Percentiles rank a stretch among this genome's conserved stretches.
These are phyloP conservation scores for Candida oleophila DNA, from an alignment of 805 yeast species.

Conservation along the genomic window DNA sequence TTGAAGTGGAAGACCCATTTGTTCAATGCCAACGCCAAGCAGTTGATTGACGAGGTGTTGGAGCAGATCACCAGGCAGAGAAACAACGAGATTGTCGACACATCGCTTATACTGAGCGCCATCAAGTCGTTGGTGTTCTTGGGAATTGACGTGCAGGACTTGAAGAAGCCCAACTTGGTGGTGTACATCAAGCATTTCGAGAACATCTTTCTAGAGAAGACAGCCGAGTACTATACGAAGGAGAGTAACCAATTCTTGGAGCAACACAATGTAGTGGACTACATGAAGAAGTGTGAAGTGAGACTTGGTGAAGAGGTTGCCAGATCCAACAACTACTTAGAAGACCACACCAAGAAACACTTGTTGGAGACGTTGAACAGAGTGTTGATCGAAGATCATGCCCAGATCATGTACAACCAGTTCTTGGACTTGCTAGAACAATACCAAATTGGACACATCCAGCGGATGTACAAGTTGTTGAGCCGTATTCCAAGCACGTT, in stretches of 20 bases:
- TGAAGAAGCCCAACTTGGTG: slow-evolving; percentile 77
- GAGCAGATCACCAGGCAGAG: slow-evolving; percentile 76
- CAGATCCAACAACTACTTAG: slow-evolving; percentile 75
- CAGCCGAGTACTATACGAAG: slow-evolving; percentile 61
- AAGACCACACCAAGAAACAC: slow-evolving; percentile 78
- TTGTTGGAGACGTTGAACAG: slow-evolving; percentile 74
- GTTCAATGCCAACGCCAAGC: slow-evolving; percentile 64
- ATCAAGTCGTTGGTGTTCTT: slow-evolving; percentile 84
- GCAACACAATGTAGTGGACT: slow-evolving; percentile 83
- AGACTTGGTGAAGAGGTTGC: slow-evolving; percentile 82
- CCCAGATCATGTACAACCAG: slow-evolving; percentile 72
- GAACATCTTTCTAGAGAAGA: slow-evolving; percentile 66
- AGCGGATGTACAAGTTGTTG: slow-evolving; percentile 73
- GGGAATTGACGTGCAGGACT: slow-evolving; percentile 88
- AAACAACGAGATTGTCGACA: slow-evolving; percentile 70
- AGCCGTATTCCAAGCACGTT: slow-evolving; percentile 77
- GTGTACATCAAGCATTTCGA: slow-evolving; percentile 84
- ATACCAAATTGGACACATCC: slow-evolving; percentile 68
- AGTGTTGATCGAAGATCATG: slow-evolving; percentile 76
- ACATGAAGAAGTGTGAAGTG: slow-evolving; percentile 80
- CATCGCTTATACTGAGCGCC: slow-evolving; percentile 64
- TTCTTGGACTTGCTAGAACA: slow-evolving; percentile 74
- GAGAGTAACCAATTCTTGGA: slow-evolving; percentile 69
- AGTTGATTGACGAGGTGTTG: slow-evolving; percentile 68
- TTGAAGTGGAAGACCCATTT: slow-evolving; percentile 84